These are phyloP conservation scores for Brassica incana DNA, from an alignment of 345 rosid genomes.

Conservation along the genomic window DNA sequence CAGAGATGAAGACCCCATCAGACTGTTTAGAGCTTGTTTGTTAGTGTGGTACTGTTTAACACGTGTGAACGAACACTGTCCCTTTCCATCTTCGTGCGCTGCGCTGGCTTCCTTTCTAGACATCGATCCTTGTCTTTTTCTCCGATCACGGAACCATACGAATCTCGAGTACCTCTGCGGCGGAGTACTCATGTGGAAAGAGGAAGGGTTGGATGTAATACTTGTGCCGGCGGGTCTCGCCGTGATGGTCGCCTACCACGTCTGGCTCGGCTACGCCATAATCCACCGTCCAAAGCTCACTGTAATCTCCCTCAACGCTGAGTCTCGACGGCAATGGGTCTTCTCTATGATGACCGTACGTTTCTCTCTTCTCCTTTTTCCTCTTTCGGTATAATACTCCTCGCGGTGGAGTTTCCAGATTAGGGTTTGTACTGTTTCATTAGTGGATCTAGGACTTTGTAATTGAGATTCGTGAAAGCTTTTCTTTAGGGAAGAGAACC, in stretches of 20 bases:
- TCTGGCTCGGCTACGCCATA: conserved; percentile 48
- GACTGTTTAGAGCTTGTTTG: neutral
- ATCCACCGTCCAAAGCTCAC: conserved; percentile 37
- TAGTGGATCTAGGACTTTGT: neutral
- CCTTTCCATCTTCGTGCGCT: neutral
- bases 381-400: neutral
- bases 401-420: neutral
- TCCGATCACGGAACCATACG: neutral
- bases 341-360: conserved; percentile 69
- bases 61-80: neutral
- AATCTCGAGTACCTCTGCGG: neutral
- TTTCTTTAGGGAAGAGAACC: neutral
- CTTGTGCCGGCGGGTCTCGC: conserved; percentile 46
- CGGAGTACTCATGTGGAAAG: conserved; percentile 35
- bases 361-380: neutral
- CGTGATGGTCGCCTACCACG: conserved; percentile 45
- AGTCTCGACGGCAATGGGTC: conserved; percentile 86
- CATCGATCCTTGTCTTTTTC: neutral
- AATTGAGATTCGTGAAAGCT: neutral
- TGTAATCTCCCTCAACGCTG: conserved; percentile 73
- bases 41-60: neutral
- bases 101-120: neutral
- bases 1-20: neutral
- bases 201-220: conserved; percentile 40
- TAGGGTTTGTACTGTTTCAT: neutral